These are phyloP conservation scores for Ophiostoma triangulosporum DNA, from an alignment of 2,329 filamentous ascomycete genomes.

Conservation along the genomic window DNA sequence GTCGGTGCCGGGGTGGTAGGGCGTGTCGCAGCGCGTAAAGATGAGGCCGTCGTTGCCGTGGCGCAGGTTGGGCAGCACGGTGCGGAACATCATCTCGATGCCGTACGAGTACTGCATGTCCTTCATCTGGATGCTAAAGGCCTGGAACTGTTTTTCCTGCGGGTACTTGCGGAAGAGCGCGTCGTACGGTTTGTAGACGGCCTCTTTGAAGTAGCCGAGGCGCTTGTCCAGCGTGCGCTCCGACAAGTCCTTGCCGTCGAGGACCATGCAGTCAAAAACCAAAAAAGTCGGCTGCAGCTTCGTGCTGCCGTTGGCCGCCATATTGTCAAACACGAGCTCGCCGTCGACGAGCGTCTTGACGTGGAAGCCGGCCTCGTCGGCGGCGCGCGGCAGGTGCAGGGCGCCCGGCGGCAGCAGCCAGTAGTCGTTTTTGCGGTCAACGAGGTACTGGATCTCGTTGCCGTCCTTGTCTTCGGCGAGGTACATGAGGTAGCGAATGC, in stretches of 20 bases:
- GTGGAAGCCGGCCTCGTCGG: constrained; percentile 51
- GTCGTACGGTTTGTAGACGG: constrained; percentile 59
- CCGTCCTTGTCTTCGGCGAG: constrained; percentile 52
- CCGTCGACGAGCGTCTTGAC: constrained; percentile 76
- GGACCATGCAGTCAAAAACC: constrained; percentile 82
- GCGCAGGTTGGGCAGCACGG: constrained; percentile 67
- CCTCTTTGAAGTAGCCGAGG: constrained; percentile 70
- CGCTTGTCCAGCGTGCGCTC: constrained; percentile 76
- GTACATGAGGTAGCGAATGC: constrained; percentile 90
- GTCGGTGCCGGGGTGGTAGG: constrained; percentile 85
- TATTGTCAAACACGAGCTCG: constrained; percentile 78
- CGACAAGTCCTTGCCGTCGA: constrained; percentile 66
- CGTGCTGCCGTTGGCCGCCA: constrained; percentile 30
- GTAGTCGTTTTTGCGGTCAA: constrained; percentile 97
- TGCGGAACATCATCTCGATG: constrained; percentile 81
- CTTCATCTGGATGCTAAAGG: constrained; percentile 79
- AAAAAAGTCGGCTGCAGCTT: constrained; percentile 62
- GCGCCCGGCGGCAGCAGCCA: constrained; percentile 59
- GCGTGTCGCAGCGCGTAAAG: constrained; percentile 83
- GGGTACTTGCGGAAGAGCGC: constrained; percentile 51
- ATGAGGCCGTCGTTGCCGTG: constrained; percentile 96
- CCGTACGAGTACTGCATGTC: constrained; percentile 80
- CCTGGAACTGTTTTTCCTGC: constrained; percentile 53
- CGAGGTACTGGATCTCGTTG: constrained; percentile 70
- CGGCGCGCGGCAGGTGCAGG: constrained; percentile 68